Evolutionary conservation across 441 rosid species (phyloP).

Genomic region (Gossypium lobatum): DNA sequence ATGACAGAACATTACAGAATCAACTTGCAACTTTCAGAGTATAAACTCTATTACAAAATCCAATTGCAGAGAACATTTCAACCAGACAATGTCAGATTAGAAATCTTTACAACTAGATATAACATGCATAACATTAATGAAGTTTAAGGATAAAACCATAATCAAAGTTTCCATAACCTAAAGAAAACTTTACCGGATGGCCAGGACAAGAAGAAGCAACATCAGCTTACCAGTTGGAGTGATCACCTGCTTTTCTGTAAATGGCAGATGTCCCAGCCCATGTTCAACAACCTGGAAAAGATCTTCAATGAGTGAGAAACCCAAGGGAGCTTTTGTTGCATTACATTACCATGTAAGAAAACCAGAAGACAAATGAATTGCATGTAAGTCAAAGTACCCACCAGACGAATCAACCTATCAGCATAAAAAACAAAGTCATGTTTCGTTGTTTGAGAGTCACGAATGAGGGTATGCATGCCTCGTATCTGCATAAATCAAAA

Average conservation of each 20-base stretch:
- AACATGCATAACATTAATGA: neutral
- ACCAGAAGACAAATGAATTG: conserved; percentile 5
- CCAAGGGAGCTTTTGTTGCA: neutral
- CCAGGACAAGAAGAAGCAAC: neutral
- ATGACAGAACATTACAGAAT: neutral
- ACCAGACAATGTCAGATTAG: neutral
- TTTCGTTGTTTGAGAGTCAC: conserved; percentile 85
- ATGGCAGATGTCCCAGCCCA: conserved; percentile 96
- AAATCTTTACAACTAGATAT: neutral
- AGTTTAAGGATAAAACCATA: neutral
- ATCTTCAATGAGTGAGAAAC: neutral
- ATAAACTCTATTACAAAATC: conserved; percentile 10
- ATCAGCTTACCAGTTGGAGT: conserved; percentile 83
- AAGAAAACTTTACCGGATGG: neutral
- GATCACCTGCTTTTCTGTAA: conserved; percentile 87
- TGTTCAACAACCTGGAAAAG: conserved; percentile 83
- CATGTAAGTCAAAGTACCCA: conserved; percentile 24
- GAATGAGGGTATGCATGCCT: conserved; percentile 98
- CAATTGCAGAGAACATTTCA: neutral
- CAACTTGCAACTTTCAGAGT: neutral
- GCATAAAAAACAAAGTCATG: conserved; percentile 95
- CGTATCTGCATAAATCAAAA: conserved; percentile 59
- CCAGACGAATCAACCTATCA: conserved; percentile 94
- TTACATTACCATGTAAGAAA: neutral
- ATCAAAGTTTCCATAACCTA: conserved; percentile 3